phyloP scores from a whole-genome alignment of 2,329 filamentous ascomycete species.

The Fusarium longipes region DNA sequence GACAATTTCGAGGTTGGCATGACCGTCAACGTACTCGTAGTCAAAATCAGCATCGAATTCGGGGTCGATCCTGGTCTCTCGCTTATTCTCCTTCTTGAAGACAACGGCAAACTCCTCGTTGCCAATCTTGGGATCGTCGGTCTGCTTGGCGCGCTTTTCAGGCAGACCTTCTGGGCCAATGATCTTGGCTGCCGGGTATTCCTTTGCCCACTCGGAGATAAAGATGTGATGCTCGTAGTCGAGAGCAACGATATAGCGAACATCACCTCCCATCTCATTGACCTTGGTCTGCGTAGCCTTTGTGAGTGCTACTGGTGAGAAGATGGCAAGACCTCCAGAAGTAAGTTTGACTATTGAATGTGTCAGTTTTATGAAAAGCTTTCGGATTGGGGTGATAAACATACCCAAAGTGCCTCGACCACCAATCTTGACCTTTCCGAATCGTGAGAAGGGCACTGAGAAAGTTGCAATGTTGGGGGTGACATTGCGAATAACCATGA shows the following conservation, averaged over 20 bases:
- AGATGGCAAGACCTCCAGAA: constrained; percentile 83
- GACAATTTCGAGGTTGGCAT: constrained; percentile 88
- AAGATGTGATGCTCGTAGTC: constrained; percentile 98
- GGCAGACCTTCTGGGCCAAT: constrained; percentile 85
- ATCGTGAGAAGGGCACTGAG: constrained; percentile 85
- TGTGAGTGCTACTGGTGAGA: constrained; percentile 90
- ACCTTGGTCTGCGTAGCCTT: constrained; percentile 75
- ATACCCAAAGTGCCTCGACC: constrained; percentile 86
- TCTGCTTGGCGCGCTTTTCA: constrained; percentile 78
- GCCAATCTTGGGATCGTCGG: constrained; percentile 59
- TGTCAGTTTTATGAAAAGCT: not conserved
- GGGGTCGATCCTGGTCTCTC: constrained; percentile 66
- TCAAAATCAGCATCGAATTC: constrained; percentile 92
- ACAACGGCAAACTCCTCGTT: constrained; percentile 72
- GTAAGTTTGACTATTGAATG: constrained; percentile 74
- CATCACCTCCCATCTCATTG: constrained; percentile 71
- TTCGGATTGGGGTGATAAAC: constrained; percentile 24
- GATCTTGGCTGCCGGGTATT: constrained; percentile 81
- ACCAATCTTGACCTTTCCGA: constrained; percentile 83
- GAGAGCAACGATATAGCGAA: constrained; percentile 86
- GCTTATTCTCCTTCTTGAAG: constrained; percentile 69
- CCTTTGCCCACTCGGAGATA: constrained; percentile 83
- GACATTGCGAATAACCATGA: constrained; percentile 91
- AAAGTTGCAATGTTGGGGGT: constrained; percentile 82
- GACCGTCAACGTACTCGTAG: constrained; percentile 81